Percentiles rank a stretch among this genome's conserved stretches.
phyloP scores from a whole-genome alignment of 257 asterid species.

The Penstemon newberryi region DNA sequence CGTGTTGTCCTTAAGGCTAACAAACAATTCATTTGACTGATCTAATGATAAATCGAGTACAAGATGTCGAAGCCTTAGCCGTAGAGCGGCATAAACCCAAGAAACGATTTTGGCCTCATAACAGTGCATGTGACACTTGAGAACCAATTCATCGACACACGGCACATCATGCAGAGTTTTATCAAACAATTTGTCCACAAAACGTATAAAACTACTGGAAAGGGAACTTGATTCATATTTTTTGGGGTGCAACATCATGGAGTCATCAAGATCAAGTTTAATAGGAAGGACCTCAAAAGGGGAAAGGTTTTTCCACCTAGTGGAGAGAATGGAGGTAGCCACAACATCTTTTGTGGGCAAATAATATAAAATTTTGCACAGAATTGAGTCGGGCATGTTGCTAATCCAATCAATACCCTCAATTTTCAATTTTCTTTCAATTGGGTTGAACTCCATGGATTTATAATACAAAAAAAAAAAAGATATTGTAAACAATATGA shows the following conservation, averaged over 20 bases:
- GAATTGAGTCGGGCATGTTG: no score
- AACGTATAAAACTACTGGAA: neutral
- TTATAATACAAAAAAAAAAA: no score
- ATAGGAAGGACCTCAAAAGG: no score
- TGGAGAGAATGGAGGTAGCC: no score
- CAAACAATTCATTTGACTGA: neutral
- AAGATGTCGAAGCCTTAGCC: neutral
- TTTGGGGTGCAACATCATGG: neutral
- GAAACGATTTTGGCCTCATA: neutral
- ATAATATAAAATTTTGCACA: no score
- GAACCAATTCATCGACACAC: neutral
- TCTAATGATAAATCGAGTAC: neutral
- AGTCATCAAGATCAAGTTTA: no score
- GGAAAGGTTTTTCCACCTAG: no score
- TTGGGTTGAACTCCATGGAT: no score
- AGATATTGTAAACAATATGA: no score
- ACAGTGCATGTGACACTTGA: neutral
- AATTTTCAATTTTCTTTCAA: no score
- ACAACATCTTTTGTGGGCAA: no score
- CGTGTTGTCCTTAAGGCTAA: neutral
- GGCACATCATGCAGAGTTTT: neutral
- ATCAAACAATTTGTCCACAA: neutral
- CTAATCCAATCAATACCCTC: no score
- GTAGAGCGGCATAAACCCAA: slow-evolving; percentile 4
- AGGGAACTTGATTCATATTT: neutral